Conservation (phyloP, 257 asterid genomes). For the Solanum chiquidenum region DNA sequence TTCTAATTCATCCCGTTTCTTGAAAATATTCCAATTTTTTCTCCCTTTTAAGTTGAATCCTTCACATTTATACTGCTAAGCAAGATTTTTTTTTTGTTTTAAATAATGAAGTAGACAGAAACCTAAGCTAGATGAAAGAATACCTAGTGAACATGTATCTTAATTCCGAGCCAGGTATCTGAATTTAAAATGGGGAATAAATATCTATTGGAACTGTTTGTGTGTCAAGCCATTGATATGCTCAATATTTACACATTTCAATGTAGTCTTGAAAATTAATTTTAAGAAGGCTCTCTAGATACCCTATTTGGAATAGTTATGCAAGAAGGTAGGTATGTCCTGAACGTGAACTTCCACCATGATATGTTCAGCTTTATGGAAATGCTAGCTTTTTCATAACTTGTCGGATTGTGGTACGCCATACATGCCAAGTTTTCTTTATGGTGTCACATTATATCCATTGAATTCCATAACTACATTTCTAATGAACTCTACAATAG, state of each 20-base stretch:
- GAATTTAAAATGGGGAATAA: not conserved
- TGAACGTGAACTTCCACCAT: not conserved
- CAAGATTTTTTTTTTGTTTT: not conserved
- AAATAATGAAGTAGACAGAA: not conserved
- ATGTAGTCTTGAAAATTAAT: not conserved
- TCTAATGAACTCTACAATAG: not conserved
- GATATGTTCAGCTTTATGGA: not conserved
- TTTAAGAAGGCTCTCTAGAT: not conserved
- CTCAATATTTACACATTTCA: not conserved
- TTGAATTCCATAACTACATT: not conserved
- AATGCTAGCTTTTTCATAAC: not conserved
- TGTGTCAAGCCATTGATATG: not conserved
- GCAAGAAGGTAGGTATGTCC: not conserved
- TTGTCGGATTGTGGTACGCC: not conserved
- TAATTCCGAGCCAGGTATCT: not conserved
- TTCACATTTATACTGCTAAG: not conserved
- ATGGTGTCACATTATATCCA: not conserved
- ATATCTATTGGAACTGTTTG: not conserved
- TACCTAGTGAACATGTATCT: not conserved
- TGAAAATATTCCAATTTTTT: not conserved
- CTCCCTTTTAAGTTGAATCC: not conserved
- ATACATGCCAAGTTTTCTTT: not conserved
- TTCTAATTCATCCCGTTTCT: not conserved
- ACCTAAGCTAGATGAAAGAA: not conserved
- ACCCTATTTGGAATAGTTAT: not conserved